Conservation (phyloP, 2,329 filamentous ascomycete species). For the Lojkania enalia region DNA sequence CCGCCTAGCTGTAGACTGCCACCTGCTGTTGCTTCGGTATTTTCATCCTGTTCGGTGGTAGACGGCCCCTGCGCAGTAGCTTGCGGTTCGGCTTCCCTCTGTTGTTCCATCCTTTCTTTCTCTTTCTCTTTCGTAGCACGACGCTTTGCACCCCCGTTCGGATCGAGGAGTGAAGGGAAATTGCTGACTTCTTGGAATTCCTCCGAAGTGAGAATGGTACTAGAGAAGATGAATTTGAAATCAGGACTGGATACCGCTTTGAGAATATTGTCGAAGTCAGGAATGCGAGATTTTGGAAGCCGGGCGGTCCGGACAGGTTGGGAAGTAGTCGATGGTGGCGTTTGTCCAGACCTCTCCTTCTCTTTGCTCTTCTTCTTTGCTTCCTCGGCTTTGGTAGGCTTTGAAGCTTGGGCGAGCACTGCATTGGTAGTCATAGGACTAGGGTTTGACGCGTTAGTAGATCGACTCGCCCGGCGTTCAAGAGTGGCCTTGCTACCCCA, state of each 20-base stretch:
- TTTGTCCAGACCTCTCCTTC: slow-evolving; percentile 31
- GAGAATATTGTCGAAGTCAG: slow-evolving; percentile 42
- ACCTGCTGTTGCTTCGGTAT: slow-evolving; percentile 66
- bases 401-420: slow-evolving; percentile 42
- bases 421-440: slow-evolving; percentile 69
- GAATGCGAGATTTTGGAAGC: slow-evolving; percentile 21
- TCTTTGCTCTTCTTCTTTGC: slow-evolving; percentile 31
- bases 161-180: slow-evolving; percentile 80
- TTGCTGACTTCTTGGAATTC: slow-evolving; percentile 57
- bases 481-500: slow-evolving; percentile 78
- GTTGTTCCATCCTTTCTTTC: slow-evolving; percentile 40
- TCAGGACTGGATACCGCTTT: slow-evolving; percentile 47
- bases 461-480: slow-evolving; percentile 74
- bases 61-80: slow-evolving; percentile 51
- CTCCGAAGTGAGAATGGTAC: slow-evolving; percentile 45
- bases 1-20: slow-evolving; percentile 88
- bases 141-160: slow-evolving; percentile 78
- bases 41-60: slow-evolving; percentile 64
- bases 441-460: slow-evolving; percentile 77
- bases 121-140: slow-evolving; percentile 71
- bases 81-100: slow-evolving; percentile 57
- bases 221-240: slow-evolving; percentile 60
- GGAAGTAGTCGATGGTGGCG: slow-evolving; percentile 34
- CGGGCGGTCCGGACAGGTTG: slow-evolving; percentile 22
- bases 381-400: slow-evolving; percentile 36